These are phyloP conservation scores for Amoebophrya sp. DNA, from an alignment of 169 alveolate species.

Conservation along the genomic window DNA sequence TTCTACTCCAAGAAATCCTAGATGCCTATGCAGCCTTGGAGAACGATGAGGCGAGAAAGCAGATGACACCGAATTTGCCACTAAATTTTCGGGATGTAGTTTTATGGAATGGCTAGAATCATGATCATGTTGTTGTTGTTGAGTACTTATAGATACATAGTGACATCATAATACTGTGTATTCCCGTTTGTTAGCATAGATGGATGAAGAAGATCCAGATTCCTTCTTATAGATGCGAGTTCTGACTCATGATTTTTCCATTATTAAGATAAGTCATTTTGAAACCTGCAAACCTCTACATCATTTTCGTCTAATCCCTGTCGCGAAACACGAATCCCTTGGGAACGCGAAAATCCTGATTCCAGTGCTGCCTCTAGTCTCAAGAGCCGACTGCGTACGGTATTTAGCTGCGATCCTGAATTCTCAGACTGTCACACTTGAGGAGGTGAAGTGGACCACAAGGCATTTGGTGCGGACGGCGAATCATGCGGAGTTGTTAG, in stretches of 20 bases:
- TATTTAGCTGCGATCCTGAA: neutral
- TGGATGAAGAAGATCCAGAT: too few species aligned
- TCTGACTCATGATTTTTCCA: too few species aligned
- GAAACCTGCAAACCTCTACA: too few species aligned
- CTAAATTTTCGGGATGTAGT: neutral
- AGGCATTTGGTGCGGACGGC: neutral
- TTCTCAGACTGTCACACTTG: neutral
- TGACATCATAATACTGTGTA: too few species aligned
- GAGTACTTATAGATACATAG: too few species aligned
- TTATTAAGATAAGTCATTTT: too few species aligned
- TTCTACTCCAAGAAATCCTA: neutral
- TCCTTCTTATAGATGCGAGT: too few species aligned
- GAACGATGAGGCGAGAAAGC: neutral
- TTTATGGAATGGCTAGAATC: too few species aligned
- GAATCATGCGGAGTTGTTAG: neutral
- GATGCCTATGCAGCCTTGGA: neutral
- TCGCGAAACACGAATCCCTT: neutral
- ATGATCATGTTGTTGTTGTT: too few species aligned
- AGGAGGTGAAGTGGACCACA: neutral
- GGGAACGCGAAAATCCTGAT: neutral
- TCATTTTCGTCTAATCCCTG: too few species aligned
- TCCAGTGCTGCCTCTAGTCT: neutral
- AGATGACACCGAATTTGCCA: neutral
- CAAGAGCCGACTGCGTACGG: neutral
- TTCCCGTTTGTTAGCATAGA: too few species aligned